Evolutionary conservation across 805 yeast species (phyloP).

Genomic region (Starmera amethionina): DNA sequence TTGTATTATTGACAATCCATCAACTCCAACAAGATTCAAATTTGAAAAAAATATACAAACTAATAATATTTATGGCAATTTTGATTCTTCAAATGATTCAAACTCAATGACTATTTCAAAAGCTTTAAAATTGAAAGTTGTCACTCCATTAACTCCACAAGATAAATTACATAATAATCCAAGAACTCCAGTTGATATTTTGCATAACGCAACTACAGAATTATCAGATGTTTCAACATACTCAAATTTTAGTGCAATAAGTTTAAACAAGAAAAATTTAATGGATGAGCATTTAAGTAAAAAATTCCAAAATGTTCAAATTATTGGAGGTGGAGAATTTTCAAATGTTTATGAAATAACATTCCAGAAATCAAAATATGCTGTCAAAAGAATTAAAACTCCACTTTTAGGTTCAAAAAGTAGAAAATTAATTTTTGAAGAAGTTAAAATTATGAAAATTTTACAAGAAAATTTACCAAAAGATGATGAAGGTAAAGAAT

Average conservation of each 20-base stretch:
- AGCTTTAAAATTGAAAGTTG: slow-evolving; percentile 7
- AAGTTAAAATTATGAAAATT: slow-evolving; percentile 56
- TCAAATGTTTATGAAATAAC: slow-evolving; percentile 79
- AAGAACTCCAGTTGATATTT: slow-evolving; percentile 17
- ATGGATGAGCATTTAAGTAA: slow-evolving; percentile 35
- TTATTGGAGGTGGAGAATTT: slow-evolving; percentile 82
- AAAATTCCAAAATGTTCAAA: slow-evolving; percentile 50
- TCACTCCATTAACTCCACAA: slow-evolving; percentile 12
- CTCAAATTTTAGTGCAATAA: slow-evolving; percentile 15
- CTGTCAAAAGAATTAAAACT: slow-evolving; percentile 78
- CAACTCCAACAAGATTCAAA: slow-evolving; percentile 33
- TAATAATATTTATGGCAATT: no score
- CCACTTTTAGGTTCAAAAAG: slow-evolving; percentile 50
- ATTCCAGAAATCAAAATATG: slow-evolving; percentile 57
- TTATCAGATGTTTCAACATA: slow-evolving; percentile 6
- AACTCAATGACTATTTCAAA: slow-evolving; percentile 5
- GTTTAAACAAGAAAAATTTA: slow-evolving; percentile 5
- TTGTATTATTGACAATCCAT: slow-evolving; percentile 19
- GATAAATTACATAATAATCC: slow-evolving; percentile 17
- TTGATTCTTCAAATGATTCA: no score
- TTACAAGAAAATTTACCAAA: slow-evolving; percentile 28
- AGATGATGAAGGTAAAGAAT: slow-evolving; percentile 59
- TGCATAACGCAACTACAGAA: slow-evolving; percentile 12
- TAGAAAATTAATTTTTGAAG: slow-evolving; percentile 55
- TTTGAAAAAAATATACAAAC: slow-evolving; percentile 5